Conservation (phyloP, 148 eudicot genomes). For the Rheum nobile region DNA sequence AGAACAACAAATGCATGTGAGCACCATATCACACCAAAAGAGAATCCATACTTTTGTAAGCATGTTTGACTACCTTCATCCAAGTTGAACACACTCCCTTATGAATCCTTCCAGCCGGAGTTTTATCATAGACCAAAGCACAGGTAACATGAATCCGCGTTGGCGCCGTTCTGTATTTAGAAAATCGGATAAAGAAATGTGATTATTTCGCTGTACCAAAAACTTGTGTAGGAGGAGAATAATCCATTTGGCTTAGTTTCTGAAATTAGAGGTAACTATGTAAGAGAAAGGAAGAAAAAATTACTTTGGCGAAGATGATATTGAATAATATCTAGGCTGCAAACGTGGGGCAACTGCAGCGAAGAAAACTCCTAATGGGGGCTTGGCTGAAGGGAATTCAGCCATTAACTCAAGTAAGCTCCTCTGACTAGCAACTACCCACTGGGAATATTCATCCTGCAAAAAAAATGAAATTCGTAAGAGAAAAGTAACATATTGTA, state of each 20-base stretch:
- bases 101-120: slow-evolving; percentile 81
- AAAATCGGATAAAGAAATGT: neutral
- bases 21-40: neutral
- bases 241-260: neutral
- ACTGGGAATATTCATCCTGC: slow-evolving; percentile 90
- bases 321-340: slow-evolving; percentile 92
- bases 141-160: slow-evolving; percentile 86
- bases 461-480: neutral
- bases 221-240: neutral
- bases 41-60: neutral
- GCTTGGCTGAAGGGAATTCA: slow-evolving; percentile 86
- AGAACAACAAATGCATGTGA: neutral
- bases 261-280: neutral
- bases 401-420: slow-evolving; percentile 93
- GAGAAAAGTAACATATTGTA: neutral
- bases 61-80: slow-evolving; percentile 64
- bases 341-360: slow-evolving; percentile 87
- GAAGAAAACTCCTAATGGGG: slow-evolving; percentile 93
- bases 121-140: slow-evolving; percentile 75
- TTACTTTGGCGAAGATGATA: slow-evolving; percentile 88
- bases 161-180: slow-evolving; percentile 53
- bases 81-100: slow-evolving; percentile 97
- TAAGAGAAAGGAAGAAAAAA: neutral
- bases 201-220: neutral
- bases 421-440: slow-evolving; percentile 78